Percentiles rank a stretch among this genome's conserved stretches.
Conservation (phyloP, 495 filamentous ascomycete genomes). For the Lepidopterella palustris region DNA sequence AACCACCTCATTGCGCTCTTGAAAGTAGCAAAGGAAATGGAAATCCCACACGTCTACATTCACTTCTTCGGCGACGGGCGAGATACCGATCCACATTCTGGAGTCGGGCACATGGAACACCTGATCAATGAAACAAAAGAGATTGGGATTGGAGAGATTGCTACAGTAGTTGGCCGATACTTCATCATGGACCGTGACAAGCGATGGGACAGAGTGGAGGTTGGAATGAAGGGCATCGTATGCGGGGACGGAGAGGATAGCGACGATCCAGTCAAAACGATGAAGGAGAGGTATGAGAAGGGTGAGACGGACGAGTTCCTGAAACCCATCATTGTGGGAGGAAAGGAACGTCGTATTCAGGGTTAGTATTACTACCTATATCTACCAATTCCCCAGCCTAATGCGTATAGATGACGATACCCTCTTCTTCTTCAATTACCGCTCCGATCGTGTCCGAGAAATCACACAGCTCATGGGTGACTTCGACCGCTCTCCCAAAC, state of each 20-base stretch:
- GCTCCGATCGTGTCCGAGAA: conserved; percentile 94
- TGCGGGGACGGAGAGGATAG: conserved; percentile 79
- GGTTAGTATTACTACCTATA: conserved; percentile 42
- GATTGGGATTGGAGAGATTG: conserved; percentile 77
- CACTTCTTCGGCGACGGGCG: conserved; percentile 99
- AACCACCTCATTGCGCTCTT: conserved; percentile 83
- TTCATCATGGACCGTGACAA: conserved; percentile 99
- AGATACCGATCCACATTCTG: conserved; percentile 94
- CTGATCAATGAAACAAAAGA: conserved; percentile 72
- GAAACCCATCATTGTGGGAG: conserved; percentile 92
- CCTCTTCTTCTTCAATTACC: conserved; percentile 99
- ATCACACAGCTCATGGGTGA: conserved; percentile 90
- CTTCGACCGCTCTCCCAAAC: conserved; percentile 79
- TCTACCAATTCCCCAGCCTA: conserved; percentile 10
- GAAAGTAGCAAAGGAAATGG: conserved; percentile 78
- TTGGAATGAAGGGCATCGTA: conserved; percentile 81
- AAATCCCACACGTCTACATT: conserved; percentile 86
- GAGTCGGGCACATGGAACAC: conserved; percentile 76
- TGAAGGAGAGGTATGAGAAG: conserved; percentile 80
- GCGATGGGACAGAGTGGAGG: conserved; percentile 90
- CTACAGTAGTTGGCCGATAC: conserved; percentile 93
- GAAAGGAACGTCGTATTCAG: conserved; percentile 74
- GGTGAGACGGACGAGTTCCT: conserved; percentile 95
- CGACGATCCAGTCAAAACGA: conserved; percentile 75
- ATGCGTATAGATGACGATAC: conserved; percentile 67